Evolutionary conservation across 352 stramenopile genomes (phyloP), one percentile per base, ranked within the genome.

Genomic region (Blastocystis sp.): DNA sequence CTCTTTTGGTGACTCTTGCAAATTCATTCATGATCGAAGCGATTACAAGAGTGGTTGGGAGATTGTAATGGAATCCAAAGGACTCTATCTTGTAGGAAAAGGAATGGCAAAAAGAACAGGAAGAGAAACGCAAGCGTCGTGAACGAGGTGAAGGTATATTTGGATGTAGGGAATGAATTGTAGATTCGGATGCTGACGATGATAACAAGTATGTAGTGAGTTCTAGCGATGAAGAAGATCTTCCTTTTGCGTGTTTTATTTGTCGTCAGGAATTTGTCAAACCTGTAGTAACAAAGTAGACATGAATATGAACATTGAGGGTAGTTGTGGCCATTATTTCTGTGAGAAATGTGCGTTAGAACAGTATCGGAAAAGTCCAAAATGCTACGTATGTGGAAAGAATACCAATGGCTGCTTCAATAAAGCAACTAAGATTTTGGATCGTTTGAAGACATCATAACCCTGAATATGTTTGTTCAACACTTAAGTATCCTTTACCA

Each of bases 41-140:
- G 94, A 98, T 88, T 98, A 97, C 88, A 96, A 98, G 90, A 94
- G 89, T 56, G 96, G 96, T n/a, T 98, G 95, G 95, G 93, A 98
- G 89, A 94, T 98, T 75, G 77, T 87, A 21, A 46, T 1, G 0
- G 16, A 59, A 11, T 32, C 14, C 5, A 46, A 35, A 73, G 19
- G 14, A 27, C 19, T 3, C 21, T 57, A n/a, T 39, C 0, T 32
- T 14, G 16, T 74, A 87, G 78, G 95, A 98, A 86, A 90, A 94
- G 71, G 93, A 98, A 88, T 98, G 94, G 90, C 93, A 97, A 27
- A 89, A 92, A 74, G 90, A 94, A 74, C 93, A 95, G 88, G 90
- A 91, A 52, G 90, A 91, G 49, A 95, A 97, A 88, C 93, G 97
- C 85, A 92, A 95, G 86, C 92, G 94, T 81, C 92, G 92, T 24